Conservation (phyloP, 2,329 filamentous ascomycete species). For the Monosporascus sp. region DNA sequence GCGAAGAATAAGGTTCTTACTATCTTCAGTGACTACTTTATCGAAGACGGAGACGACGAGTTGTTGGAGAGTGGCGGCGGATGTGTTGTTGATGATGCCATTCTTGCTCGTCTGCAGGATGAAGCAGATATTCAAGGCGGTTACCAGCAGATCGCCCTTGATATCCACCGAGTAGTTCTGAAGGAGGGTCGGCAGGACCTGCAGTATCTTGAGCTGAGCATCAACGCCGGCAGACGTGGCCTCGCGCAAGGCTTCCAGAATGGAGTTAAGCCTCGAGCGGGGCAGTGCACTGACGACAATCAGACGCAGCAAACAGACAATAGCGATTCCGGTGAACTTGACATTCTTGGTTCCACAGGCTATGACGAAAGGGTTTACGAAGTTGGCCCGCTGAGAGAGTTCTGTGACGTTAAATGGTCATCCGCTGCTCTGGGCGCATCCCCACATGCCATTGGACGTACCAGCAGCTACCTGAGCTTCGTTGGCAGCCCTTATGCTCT, state of each 20-base stretch:
- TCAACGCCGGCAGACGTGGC: slow-evolving; percentile 77
- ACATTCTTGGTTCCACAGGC: slow-evolving; percentile 86
- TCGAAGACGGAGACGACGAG: slow-evolving; percentile 90
- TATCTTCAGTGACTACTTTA: slow-evolving; percentile 78
- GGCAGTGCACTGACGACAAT: slow-evolving; percentile 79
- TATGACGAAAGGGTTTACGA: slow-evolving; percentile 90
- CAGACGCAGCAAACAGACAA: slow-evolving; percentile 83
- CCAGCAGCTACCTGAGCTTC: slow-evolving; percentile 72
- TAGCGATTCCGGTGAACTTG: slow-evolving; percentile 82
- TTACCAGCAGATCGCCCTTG: slow-evolving; percentile 74
- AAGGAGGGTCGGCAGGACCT: slow-evolving; percentile 80
- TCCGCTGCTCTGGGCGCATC: background rate
- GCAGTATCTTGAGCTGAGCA: slow-evolving; percentile 91
- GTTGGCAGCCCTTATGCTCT: slow-evolving; percentile 64
- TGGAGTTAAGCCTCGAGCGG: slow-evolving; percentile 72
- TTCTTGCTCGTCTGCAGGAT: slow-evolving; percentile 88
- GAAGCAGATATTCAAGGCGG: slow-evolving; percentile 84
- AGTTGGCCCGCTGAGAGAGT: slow-evolving; percentile 72
- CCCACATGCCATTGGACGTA: slow-evolving; percentile 30
- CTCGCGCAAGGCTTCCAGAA: slow-evolving; percentile 82
- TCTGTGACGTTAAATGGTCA: slow-evolving; percentile 48
- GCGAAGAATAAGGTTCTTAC: slow-evolving; percentile 39
- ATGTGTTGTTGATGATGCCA: slow-evolving; percentile 89
- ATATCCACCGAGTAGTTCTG: slow-evolving; percentile 86
- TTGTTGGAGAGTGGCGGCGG: slow-evolving; percentile 93